Conservation (phyloP, 2,329 filamentous ascomycete species). For the Colletotrichum coccodes region DNA sequence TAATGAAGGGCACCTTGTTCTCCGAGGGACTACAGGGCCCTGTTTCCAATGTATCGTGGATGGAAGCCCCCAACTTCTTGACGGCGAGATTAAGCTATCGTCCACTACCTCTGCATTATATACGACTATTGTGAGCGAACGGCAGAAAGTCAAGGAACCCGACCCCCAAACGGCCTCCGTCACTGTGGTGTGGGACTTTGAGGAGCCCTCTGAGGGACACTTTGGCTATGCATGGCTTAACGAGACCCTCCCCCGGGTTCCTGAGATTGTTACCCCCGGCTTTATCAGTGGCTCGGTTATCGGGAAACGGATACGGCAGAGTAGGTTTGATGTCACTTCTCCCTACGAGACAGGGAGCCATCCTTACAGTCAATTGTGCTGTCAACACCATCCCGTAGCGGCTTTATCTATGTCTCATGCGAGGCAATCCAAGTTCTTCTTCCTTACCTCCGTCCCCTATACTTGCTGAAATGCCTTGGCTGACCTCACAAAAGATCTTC, state of each 20-base stretch:
- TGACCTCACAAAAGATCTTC: too few relatives aligned
- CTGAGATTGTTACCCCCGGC: too few relatives aligned
- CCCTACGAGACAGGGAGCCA: too few relatives aligned
- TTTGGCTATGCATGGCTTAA: constrained; percentile 42
- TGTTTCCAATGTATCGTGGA: constrained; percentile 42
- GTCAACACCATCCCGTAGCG: too few relatives aligned
- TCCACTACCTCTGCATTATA: constrained; percentile 32
- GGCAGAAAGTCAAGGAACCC: constrained; percentile 36
- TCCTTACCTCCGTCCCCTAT: too few relatives aligned
- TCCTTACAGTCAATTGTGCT: too few relatives aligned
- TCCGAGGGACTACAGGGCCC: not conserved
- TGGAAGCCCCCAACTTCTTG: constrained; percentile 42
- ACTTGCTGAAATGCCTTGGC: too few relatives aligned
- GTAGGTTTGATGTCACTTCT: not conserved
- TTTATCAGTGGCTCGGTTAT: constrained; percentile 14
- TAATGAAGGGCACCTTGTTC: too few relatives aligned
- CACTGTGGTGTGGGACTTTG: constrained; percentile 42
- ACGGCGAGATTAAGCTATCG: constrained; percentile 43
- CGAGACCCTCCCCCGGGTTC: constrained; percentile 36
- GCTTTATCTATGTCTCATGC: too few relatives aligned
- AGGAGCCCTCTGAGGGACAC: constrained; percentile 41
- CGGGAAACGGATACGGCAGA: not conserved
- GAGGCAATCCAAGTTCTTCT: too few relatives aligned
- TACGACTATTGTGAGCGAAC: constrained; percentile 37
- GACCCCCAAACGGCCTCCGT: constrained; percentile 44